Evolutionary conservation across 129 eudicot species (phyloP).

Genomic region (Pittosporum tobira): DNA sequence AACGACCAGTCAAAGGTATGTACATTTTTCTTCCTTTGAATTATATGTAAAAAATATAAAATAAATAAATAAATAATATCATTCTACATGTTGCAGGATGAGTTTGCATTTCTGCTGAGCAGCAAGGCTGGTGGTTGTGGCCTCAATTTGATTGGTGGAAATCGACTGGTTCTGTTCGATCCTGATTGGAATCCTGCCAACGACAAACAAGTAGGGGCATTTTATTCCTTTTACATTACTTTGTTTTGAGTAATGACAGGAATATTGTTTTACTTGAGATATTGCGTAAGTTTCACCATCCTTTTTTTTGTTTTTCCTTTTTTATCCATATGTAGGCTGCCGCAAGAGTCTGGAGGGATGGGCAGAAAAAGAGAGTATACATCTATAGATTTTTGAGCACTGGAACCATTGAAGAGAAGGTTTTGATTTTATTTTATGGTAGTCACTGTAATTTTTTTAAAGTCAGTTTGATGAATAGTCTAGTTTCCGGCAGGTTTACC

Average conservation of each 20-base stretch:
- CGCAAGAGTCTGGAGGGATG: slow-evolving; percentile 99
- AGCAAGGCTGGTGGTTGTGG: slow-evolving; percentile 99
- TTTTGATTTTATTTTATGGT: slow-evolving; percentile 14
- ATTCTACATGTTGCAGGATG: slow-evolving; percentile 54
- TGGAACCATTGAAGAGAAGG: slow-evolving; percentile 99
- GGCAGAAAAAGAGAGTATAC: slow-evolving; percentile 97
- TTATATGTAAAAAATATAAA: no score
- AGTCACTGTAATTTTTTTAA: not conserved
- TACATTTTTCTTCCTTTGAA: not conserved
- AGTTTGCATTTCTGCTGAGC: slow-evolving; percentile 97
- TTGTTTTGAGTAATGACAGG: not conserved
- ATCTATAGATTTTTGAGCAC: slow-evolving; percentile 93
- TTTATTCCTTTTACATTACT: not conserved
- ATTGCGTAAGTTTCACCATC: not conserved
- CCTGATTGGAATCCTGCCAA: slow-evolving; percentile 99
- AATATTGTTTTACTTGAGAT: not conserved
- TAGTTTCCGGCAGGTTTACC: slow-evolving; percentile 63
- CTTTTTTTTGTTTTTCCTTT: not conserved
- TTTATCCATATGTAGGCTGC: slow-evolving; percentile 62
- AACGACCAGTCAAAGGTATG: slow-evolving; percentile 79
- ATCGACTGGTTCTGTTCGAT: slow-evolving; percentile 90
- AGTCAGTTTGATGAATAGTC: slow-evolving; percentile 12
- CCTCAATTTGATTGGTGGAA: slow-evolving; percentile 94
- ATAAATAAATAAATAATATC: no score
- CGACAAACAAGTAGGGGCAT: slow-evolving; percentile 79